Base-by-base conservation (phyloP, 1,139 yeast species). In the Geotrichum bryndzae region DNA sequence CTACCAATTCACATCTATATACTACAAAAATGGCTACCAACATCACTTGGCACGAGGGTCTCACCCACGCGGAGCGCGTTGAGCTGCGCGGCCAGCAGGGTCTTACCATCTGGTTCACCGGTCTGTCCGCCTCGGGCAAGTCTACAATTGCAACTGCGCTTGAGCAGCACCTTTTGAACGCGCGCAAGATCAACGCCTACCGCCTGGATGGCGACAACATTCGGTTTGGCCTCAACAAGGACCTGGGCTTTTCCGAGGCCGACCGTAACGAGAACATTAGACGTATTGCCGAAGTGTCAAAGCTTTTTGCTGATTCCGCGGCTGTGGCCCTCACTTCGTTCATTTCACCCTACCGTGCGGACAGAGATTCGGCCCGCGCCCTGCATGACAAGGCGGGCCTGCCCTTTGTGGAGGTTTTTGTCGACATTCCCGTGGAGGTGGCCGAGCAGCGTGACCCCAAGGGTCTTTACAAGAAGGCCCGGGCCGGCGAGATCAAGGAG, bases 381-480 rank as follows among this genome's bases (percentile, higher is more conserved):
- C 79, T 91, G 68, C 98, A 92, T 74, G 84, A 82, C 65, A 84
- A 86, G 66, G 85, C 87, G 66, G 82, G 82, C 53, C 79, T 92
- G 67, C 94, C 96, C 59, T 92, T 92, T 70, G 82, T 92, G 62
- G 98, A 92, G 78, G 96, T 92, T 11, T 90, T 78, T 68, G 91
- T 92, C 56, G 97, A 92, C 73, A 97, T 90, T 57, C 97, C 98
- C 45, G 81, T 92, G 60, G 91, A 87, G 69, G 90, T 91, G 64
- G 98, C 97, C 60, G 98, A 92, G 79, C 83, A 89, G 76, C 88
- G 98, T 77, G 98, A 92, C 76, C 98, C 98, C 66, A 92, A 92
- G 80, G 98, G 98, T 10, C 81, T 92, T 68, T 92, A 92, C 80
- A 90, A 91, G 77, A 92, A 92, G 82, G 98, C 98, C 27, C 85